Conservation (phyloP, 371 early-diverging fungal species). For the Circinella minor region DNA sequence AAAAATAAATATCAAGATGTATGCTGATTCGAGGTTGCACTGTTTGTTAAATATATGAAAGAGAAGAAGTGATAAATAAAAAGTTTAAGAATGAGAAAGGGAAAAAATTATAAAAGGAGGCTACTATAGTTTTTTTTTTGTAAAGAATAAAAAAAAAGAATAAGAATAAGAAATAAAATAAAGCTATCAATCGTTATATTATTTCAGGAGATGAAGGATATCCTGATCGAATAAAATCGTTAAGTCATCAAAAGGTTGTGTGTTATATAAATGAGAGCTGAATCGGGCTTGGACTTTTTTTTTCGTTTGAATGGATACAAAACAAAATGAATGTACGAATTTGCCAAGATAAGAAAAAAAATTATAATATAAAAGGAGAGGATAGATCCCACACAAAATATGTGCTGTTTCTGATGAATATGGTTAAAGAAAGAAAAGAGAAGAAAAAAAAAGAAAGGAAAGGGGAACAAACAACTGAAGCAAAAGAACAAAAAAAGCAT, state of each 20-base stretch:
- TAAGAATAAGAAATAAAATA: background rate
- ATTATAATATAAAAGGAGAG: slow-evolving; percentile 9
- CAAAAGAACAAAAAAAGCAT: background rate
- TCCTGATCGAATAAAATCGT: slow-evolving; percentile 15
- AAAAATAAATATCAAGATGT: background rate
- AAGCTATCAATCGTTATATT: slow-evolving; percentile 13
- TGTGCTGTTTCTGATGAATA: background rate
- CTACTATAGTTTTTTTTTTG: background rate
- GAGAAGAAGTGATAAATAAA: background rate
- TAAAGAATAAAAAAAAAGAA: slow-evolving; percentile 6
- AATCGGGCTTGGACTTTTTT: slow-evolving; percentile 1
- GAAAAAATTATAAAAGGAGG: background rate
- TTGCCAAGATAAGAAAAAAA: background rate
- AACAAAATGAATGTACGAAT: slow-evolving; percentile 5
- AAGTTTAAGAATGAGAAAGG: background rate
- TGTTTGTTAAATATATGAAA: background rate
- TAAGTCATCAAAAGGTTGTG: slow-evolving; percentile 3
- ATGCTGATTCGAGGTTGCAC: too few relatives aligned
- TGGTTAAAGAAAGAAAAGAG: background rate
- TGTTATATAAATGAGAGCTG: background rate
- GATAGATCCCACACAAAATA: background rate
- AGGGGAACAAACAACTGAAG: slow-evolving; percentile 1
- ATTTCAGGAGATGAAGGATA: slow-evolving; percentile 19
- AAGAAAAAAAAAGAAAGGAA: slow-evolving; percentile 1
- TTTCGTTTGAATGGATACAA: background rate